phyloP scores from a whole-genome alignment of 306 rosid species.

The Vigna trinervia region DNA sequence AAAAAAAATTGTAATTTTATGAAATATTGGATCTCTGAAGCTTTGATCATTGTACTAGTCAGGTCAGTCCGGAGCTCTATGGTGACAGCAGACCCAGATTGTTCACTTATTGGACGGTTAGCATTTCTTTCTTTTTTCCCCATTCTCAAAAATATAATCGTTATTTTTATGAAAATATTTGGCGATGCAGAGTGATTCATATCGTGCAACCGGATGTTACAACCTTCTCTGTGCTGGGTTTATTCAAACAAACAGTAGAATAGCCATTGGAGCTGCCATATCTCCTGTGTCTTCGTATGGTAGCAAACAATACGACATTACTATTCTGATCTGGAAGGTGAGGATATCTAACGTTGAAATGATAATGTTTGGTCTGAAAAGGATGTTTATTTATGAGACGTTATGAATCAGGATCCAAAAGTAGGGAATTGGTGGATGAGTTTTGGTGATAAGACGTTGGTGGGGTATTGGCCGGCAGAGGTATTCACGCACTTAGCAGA shows the following conservation, averaged over 20 bases:
- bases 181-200: conserved; percentile 75
- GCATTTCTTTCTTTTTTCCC: conserved; percentile 11
- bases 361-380: not conserved
- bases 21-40: conserved; percentile 50
- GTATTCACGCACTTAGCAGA: conserved; percentile 81
- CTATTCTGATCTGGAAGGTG: conserved; percentile 95
- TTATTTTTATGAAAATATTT: not conserved
- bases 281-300: conserved; percentile 74
- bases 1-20: not conserved
- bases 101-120: conserved; percentile 98
- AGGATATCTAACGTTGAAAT: not conserved
- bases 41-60: conserved; percentile 89
- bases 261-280: conserved; percentile 96
- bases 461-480: conserved; percentile 97
- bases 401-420: conserved; percentile 66
- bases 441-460: conserved; percentile 70
- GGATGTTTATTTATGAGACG: not conserved
- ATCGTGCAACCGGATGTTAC: conserved; percentile 86
- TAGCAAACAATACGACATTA: conserved; percentile 70
- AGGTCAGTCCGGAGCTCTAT: conserved; percentile 99
- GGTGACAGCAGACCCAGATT: conserved; percentile 94
- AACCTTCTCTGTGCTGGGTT: conserved; percentile 91
- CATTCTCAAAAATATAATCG: too few species aligned
- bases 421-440: conserved; percentile 98
- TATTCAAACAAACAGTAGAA: conserved; percentile 74